Evolutionary conservation across 2,329 filamentous ascomycete species (phyloP).

Genomic region (Plenodomus biglobosus): DNA sequence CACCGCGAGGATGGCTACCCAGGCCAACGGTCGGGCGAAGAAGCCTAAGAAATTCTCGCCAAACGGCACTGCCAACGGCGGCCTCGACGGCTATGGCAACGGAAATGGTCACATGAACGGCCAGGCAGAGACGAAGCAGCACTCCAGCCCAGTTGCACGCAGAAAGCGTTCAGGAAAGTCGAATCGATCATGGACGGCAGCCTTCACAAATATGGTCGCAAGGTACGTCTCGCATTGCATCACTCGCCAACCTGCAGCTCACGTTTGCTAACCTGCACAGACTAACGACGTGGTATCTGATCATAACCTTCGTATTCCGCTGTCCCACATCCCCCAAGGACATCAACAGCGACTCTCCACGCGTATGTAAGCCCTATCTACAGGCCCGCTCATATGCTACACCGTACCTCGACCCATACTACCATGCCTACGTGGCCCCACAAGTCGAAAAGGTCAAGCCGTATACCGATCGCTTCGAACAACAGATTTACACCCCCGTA

Average conservation of each 20-base stretch:
- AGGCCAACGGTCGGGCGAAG: constrained; percentile 43
- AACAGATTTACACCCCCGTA: constrained; percentile 67
- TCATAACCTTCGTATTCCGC: constrained; percentile 77
- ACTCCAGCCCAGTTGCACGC: constrained; percentile 19
- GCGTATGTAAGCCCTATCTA: constrained; percentile 79
- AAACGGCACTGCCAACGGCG: constrained; percentile 29
- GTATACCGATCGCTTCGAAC: constrained; percentile 63
- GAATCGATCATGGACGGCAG: constrained; percentile 25
- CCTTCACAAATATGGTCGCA: constrained; percentile 36
- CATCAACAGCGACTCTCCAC: constrained; percentile 69
- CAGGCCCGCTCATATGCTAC: constrained; percentile 65
- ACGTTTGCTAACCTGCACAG: constrained; percentile 40
- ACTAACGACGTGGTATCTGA: constrained; percentile 80
- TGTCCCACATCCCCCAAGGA: constrained; percentile 72
- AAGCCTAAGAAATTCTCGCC: constrained; percentile 34
- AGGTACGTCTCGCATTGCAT: constrained; percentile 24
- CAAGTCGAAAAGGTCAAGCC: constrained; percentile 77
- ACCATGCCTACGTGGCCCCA: constrained; percentile 77
- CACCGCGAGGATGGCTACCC: constrained; percentile 39
- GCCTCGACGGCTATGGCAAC: constrained; percentile 26
- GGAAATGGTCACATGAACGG: constrained; percentile 32
- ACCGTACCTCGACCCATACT: constrained; percentile 83
- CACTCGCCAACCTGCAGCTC: background rate
- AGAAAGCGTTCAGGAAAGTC: constrained; percentile 18
- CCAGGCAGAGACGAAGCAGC: constrained; percentile 31